Percentiles rank a stretch among this genome's conserved stretches.
Conservation (phyloP, 257 asterid genomes). For the Solanum bulbocastanum region DNA sequence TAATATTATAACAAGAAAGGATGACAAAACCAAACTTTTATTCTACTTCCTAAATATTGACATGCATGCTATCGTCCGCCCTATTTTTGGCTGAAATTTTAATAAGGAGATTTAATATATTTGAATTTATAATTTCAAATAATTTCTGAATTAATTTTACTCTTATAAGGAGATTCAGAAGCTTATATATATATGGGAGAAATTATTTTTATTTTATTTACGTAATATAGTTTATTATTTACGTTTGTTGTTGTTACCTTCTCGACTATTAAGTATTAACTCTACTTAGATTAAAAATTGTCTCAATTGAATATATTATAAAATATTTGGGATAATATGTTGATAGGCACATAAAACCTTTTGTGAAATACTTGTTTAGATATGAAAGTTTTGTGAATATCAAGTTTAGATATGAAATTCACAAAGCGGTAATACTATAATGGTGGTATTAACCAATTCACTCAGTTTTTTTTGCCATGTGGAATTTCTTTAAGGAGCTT, state of each 20-base stretch:
- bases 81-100: background rate
- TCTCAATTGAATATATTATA: background rate
- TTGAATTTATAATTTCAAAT: background rate
- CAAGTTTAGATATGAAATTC: background rate
- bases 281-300: background rate
- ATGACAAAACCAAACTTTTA: background rate
- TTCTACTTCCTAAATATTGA: background rate
- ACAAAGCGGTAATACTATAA: background rate
- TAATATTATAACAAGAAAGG: background rate
- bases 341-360: background rate
- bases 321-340: background rate
- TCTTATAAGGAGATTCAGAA: background rate
- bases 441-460: too few relatives aligned
- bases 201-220: background rate
- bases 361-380: too few relatives aligned
- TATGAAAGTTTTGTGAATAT: too few relatives aligned
- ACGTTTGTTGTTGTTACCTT: too few relatives aligned
- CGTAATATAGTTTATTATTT: background rate
- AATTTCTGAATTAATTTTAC: background rate
- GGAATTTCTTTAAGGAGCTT: too few relatives aligned
- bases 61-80: background rate
- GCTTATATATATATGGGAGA: background rate
- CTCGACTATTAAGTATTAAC: too few relatives aligned
- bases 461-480: too few relatives aligned
- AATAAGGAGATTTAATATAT: background rate